These are phyloP conservation scores for Glycyrrhiza uralensis DNA, from an alignment of 306 rosid species.

Conservation along the genomic window DNA sequence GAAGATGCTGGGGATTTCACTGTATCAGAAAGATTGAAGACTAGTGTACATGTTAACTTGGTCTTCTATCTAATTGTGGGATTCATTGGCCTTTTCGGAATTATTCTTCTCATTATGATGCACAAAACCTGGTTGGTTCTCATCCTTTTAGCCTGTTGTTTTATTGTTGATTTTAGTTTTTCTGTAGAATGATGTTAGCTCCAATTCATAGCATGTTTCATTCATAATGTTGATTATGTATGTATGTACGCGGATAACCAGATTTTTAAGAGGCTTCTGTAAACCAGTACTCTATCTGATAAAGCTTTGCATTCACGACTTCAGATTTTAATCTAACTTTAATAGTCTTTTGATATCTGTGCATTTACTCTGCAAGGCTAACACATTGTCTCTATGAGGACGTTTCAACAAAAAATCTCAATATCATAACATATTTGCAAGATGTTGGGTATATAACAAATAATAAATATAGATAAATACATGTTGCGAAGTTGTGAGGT, in stretches of 20 bases:
- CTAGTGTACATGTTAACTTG: slow-evolving; percentile 82
- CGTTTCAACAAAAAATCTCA: neutral
- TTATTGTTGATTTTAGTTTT: slow-evolving; percentile 13
- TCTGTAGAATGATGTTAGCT: neutral
- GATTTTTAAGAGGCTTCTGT: neutral
- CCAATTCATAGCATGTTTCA: too few species aligned
- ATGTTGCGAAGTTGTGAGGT: neutral
- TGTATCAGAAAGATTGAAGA: slow-evolving; percentile 78
- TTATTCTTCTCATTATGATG: slow-evolving; percentile 67
- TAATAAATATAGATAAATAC: slow-evolving; percentile 13
- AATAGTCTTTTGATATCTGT: slow-evolving; percentile 3
- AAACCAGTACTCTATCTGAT: neutral
- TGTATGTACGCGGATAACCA: slow-evolving; percentile 12
- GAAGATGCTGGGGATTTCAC: slow-evolving; percentile 99
- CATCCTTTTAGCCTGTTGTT: slow-evolving; percentile 11
- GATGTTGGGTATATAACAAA: neutral
- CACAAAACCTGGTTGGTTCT: slow-evolving; percentile 62
- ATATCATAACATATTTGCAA: neutral
- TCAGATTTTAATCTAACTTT: slow-evolving; percentile 12
- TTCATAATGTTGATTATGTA: too few species aligned
- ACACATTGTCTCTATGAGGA: neutral
- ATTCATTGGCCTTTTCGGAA: slow-evolving; percentile 71
- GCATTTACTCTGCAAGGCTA: slow-evolving; percentile 6
- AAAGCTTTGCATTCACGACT: neutral
- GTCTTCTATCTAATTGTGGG: slow-evolving; percentile 81